A percentile compares a stretch with the other conserved stretches of the same genome.
These are phyloP conservation scores for Tothia fuscella DNA, from an alignment of 2,329 filamentous ascomycete genomes.

Conservation along the genomic window DNA sequence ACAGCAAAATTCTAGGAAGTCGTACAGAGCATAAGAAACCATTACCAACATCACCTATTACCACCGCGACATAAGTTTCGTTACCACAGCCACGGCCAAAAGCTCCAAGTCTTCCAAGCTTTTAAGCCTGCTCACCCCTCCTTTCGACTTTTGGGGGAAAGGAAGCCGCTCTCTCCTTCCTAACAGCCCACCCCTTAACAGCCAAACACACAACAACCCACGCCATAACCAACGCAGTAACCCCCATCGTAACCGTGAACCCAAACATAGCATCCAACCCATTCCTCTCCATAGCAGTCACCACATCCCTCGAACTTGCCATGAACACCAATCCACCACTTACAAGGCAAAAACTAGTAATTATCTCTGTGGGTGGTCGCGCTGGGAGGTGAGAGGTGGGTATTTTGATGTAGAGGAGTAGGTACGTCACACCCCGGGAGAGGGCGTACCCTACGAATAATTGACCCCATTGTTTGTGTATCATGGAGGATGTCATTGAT, in stretches of 20 bases:
- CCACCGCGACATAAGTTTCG: too few relatives aligned
- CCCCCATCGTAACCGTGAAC: constrained; percentile 65
- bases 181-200: constrained; percentile 65
- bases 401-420: constrained; percentile 67
- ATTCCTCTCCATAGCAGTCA: constrained; percentile 51
- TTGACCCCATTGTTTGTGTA: constrained; percentile 88
- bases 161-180: constrained; percentile 3
- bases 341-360: constrained; percentile 76
- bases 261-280: constrained; percentile 69
- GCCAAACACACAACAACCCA: constrained; percentile 59
- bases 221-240: constrained; percentile 65
- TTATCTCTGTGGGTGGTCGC: constrained; percentile 79
- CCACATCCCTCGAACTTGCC: constrained; percentile 56
- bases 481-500: constrained; percentile 76
- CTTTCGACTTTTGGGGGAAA: too few relatives aligned
- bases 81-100: too few relatives aligned
- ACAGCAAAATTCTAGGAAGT: too few relatives aligned
- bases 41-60: too few relatives aligned
- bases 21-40: too few relatives aligned
- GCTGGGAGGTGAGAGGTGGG: constrained; percentile 70
- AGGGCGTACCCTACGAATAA: constrained; percentile 72
- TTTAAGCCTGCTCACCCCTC: too few relatives aligned
- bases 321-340: constrained; percentile 86
- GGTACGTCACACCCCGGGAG: constrained; percentile 66
- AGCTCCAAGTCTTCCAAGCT: too few relatives aligned